Conservation (phyloP, 257 asterid species). For the Nicotiana paniculata region DNA sequence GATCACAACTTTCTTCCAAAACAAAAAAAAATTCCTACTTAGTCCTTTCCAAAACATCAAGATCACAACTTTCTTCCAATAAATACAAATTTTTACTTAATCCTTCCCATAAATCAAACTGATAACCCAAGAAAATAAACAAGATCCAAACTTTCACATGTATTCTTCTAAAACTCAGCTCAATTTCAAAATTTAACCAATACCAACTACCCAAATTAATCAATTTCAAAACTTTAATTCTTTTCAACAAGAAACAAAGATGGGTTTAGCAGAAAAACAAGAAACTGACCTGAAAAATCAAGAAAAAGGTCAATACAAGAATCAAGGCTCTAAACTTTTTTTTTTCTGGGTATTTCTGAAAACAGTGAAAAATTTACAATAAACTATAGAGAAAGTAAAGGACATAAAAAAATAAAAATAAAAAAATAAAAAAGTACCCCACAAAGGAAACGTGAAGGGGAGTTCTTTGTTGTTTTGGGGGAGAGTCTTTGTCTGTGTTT, state of each 20-base stretch:
- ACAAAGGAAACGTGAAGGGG: slow-evolving; percentile 7
- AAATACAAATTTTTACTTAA: neutral
- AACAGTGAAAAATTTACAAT: neutral
- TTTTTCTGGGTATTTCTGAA: neutral
- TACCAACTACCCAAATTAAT: neutral
- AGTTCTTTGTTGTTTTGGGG: neutral
- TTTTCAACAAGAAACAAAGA: neutral
- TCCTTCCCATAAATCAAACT: neutral
- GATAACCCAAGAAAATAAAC: neutral
- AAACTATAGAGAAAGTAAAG: neutral
- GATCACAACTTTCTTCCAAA: neutral
- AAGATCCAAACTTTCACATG: neutral
- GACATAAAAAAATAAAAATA: neutral
- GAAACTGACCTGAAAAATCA: neutral
- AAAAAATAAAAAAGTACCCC: neutral
- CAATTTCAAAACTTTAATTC: neutral
- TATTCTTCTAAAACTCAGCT: neutral
- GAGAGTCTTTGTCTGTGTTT: slow-evolving; percentile 5
- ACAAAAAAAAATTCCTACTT: neutral
- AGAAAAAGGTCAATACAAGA: neutral
- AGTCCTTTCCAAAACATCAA: neutral
- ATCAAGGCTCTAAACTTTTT: neutral
- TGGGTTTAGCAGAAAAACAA: neutral
- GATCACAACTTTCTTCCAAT: neutral
- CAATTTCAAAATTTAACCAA: neutral